A percentile compares a stretch with the other conserved stretches of the same genome.
Conservation (phyloP, 2,329 filamentous ascomycete genomes). For the Colletotrichum horii region DNA sequence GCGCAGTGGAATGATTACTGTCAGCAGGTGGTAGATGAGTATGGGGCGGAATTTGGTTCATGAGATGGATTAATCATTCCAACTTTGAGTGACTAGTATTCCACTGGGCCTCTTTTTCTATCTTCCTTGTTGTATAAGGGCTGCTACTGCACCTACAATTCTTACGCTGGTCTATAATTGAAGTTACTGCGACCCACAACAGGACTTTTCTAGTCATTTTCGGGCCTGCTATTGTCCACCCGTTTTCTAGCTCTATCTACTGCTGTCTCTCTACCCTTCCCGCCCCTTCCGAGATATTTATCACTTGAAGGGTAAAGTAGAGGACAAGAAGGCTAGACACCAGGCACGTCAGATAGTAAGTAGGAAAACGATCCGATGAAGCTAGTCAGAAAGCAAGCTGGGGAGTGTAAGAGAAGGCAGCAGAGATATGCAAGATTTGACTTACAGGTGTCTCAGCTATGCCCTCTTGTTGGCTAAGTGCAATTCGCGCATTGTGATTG, state of each 20-base stretch:
- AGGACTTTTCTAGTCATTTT: not conserved
- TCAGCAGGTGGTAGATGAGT: conserved; percentile 86
- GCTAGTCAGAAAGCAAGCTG: not conserved
- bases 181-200: not conserved
- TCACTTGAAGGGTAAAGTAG: not conserved
- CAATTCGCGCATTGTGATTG: not conserved
- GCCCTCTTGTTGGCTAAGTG: not conserved
- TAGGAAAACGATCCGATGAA: not conserved
- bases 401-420: not conserved
- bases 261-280: not conserved
- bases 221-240: not conserved
- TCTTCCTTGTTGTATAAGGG: not conserved
- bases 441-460: not conserved
- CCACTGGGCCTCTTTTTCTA: not conserved
- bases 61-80: not conserved
- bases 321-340: not conserved
- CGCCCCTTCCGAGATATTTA: not conserved
- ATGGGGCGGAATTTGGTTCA: not conserved
- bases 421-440: not conserved
- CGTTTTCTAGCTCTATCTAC: not conserved
- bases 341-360: not conserved
- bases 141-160: not conserved
- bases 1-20: conserved; percentile 89
- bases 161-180: not conserved
- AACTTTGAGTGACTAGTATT: not conserved